Evolutionary conservation across 768 basidiomycete genomes (phyloP), one percentile per base, ranked within the genome.

Genomic region (Gloeostereum incarnatum): DNA sequence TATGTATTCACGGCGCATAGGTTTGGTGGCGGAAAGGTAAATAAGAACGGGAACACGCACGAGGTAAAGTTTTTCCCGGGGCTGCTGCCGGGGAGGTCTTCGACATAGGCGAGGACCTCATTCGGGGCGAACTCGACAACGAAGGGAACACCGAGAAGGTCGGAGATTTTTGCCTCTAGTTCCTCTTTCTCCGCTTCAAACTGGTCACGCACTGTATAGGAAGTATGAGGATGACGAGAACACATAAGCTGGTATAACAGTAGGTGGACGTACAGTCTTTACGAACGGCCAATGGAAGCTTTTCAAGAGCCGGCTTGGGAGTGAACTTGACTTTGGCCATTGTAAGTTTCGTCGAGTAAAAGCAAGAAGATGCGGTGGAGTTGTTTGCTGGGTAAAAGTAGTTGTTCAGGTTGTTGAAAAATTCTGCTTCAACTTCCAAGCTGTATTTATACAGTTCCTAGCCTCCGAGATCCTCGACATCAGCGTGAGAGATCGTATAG

Each of bases 171-270:
- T 9, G 43, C 36, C 37, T 72, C 56, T 13, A 53, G 51, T 1
- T 56, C 60, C n/a, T 48, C 58, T 40, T 53, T 59, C 35, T 60
- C 52, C 20, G 51, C 45, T 19, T 65, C 62, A 35, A 52, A 67
- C 21, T 62, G 57, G 41, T 67, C 63, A 24, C 62, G 58, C 33
- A 64, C 65, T 67, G 31, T 5, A 31, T 13, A 35, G 2, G 26
- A 39, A 17, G 7, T 6, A 39, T 21, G 16, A 29, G 6, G 19
- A 24, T 20, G 14, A 21, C 23, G 16, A n/a, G 17, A 16, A 31
- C 14, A 31, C 10, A 29, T 45, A 9, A 36, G 24, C 10, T 25
- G 2, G n/a, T 13, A 6, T 16, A 4, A 39, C 16, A 35, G 5
- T 18, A 10, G 38, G 31, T 11, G 7, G 10, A 53, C 62, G 29